Base-by-base conservation (phyloP, 108 stramenopile genomes). In the Skeletonema marinoi region DNA sequence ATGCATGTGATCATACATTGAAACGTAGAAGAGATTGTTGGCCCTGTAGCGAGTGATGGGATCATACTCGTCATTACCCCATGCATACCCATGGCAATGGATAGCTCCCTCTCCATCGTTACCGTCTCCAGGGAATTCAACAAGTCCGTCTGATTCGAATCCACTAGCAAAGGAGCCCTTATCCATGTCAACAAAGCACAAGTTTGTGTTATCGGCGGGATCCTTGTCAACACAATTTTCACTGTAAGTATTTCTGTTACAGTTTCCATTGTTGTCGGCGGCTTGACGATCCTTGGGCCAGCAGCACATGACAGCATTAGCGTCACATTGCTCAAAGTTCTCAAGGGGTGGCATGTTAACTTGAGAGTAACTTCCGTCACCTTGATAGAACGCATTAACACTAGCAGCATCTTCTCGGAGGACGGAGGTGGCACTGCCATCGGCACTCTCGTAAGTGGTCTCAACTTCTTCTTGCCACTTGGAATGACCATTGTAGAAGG, bases 1-100 rank as follows among this genome's bases (percentile, higher is more conserved):
- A 59, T 86, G 65, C 83, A 88, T 68, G 68, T 88, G 87, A 78
- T 88, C 87, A 70, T 86, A 88, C 83, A 86, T 81, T 60, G 70
- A 73, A 5, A 88, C 76, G 60, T 70, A 88, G 46, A 88, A 88
- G 65, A 86, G 60, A 51, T 84, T 86, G 41, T 88, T 88, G 38
- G 39, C 81, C 73, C 68, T 82, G 81, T 82, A 82, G n/a, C 77
- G 12, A 10, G 33, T 21, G 11, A 35, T 48, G 58, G 61, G 6
- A 54, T 82, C 60, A 46, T 82, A 32, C 31, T 60, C 66, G 32
- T 78, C 72, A 50, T 81, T 66, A 2, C 70, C 61, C 87, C 87
- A 88, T 14, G 87, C 87, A 10, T 86, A 48, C 46, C 87, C 87
- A 66, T 88, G 87, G 62, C 87, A 88, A 44, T 88, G 87, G 36